Evolutionary conservation across 108 stramenopile genomes (phyloP), one percentile per base, ranked within the genome.

Genomic region (Aureococcus anophagefferens): DNA sequence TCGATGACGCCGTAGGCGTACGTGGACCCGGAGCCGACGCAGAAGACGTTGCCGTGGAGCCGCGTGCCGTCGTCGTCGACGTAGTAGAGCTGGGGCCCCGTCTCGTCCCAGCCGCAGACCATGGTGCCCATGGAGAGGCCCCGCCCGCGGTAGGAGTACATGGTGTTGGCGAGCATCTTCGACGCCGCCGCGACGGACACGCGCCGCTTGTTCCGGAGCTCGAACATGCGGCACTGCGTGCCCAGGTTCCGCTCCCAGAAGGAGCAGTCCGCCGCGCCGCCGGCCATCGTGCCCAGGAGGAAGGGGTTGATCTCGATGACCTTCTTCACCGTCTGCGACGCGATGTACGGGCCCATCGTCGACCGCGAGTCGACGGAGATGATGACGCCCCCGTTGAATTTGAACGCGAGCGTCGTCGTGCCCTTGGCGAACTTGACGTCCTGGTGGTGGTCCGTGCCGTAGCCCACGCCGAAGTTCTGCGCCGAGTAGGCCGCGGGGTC

Each of bases 1-100:
- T 99, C 99, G 66, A 99, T 79, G n/a, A 99, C 90, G 70, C 99
- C 99, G 73, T 98, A 98, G 62, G 99, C 99, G 84, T 95, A 99
- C 36, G 95, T 98, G 13, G 95, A 95, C 25, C 99, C 99, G 73
- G 91, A 92, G 31, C 99, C 99, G 21, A 98, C 99, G 44, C 91
- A 93, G 83, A 99, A 99, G 82, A 90, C 86, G 73, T 92, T 88
- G 15, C 96, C 96, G 78, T 97, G 91, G 30, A 99, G 83, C 33
- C 99, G 91, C 16, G 94, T 97, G 64, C 95, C 99, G 72, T 98
- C 97, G 72, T 98, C 88, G 84, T 99, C 99, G 16, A 98, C 97
- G 72, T 98, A 99, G 81, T 96, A 99, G 71, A 99, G 84, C 82
- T 98, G 97, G 17, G 74, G 74, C 67, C 45, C 74, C 35, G 31